These are phyloP conservation scores for Orbilia blumenaviensis DNA, from an alignment of 2,329 filamentous ascomycete species.

Conservation along the genomic window DNA sequence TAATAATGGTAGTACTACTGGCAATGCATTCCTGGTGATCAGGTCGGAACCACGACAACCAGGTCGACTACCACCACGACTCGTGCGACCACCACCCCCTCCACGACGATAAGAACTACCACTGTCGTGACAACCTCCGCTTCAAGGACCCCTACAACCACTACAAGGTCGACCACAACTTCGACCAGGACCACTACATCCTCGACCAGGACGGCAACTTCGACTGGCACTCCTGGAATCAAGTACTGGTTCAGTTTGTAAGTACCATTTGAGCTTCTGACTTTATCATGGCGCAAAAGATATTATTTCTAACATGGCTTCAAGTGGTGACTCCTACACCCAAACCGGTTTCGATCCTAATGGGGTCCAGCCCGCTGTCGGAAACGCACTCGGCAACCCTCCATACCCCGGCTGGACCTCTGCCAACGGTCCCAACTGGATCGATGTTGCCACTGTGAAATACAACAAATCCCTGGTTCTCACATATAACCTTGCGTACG, in stretches of 20 bases:
- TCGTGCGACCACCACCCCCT: background rate
- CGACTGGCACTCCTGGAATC: conserved; percentile 18
- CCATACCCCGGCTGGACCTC: conserved; percentile 66
- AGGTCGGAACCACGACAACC: conserved; percentile 21
- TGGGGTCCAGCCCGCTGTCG: conserved; percentile 65
- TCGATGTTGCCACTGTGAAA: conserved; percentile 64
- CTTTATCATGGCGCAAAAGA: background rate
- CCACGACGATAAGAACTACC: conserved; percentile 6
- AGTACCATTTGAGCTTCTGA: background rate
- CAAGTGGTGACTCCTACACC: conserved; percentile 70
- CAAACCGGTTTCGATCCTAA: conserved; percentile 69
- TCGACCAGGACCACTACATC: conserved; percentile 26
- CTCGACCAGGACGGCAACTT: conserved; percentile 15
- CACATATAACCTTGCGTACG: conserved; percentile 68
- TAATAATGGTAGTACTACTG: conserved; percentile 37
- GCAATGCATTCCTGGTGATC: conserved; percentile 44
- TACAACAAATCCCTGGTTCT: conserved; percentile 65
- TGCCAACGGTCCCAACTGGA: conserved; percentile 66
- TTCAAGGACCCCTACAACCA: background rate
- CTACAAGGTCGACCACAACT: conserved; percentile 8
- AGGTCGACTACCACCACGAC: background rate
- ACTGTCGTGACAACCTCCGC: conserved; percentile 20
- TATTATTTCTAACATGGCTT: background rate
- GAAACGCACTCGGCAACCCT: conserved; percentile 72
- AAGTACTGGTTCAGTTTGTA: conserved; percentile 49